A percentile compares a stretch with the other conserved stretches of the same genome.
Conservation (phyloP, 345 rosid genomes). For the Punica granatum region DNA sequence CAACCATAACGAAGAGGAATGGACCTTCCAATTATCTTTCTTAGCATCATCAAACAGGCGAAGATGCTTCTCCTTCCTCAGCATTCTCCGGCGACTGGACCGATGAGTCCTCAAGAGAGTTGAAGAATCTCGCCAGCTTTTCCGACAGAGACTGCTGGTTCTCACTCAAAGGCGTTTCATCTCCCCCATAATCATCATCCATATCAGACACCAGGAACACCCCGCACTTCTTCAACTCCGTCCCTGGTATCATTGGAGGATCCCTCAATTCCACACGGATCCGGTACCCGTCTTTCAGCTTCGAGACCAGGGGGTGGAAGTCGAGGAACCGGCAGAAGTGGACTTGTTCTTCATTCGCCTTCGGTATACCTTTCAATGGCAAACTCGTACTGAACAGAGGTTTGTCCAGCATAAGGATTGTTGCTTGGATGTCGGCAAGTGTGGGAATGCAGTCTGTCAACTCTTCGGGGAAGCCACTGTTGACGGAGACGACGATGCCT, state of each 20-base stretch:
- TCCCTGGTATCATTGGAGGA: constrained; percentile 21
- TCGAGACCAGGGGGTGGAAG: constrained; percentile 23
- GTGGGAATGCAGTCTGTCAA: constrained; percentile 26
- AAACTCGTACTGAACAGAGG: constrained; percentile 4
- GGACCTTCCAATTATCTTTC: no score
- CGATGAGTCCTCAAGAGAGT: constrained; percentile 7
- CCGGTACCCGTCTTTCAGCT: constrained; percentile 26
- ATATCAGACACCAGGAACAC: constrained; percentile 32
- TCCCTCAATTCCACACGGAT: constrained; percentile 20
- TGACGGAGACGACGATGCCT: constrained; percentile 40
- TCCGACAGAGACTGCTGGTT: constrained; percentile 26
- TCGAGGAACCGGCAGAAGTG: constrained; percentile 44
- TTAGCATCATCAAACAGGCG: neutral
- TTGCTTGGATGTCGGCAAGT: constrained; percentile 33
- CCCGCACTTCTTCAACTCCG: constrained; percentile 35
- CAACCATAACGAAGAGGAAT: no score
- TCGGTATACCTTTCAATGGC: constrained; percentile 42
- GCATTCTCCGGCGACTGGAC: no score
- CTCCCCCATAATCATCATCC: constrained; percentile 37
- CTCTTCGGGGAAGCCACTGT: constrained; percentile 20
- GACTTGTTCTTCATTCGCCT: constrained; percentile 35
- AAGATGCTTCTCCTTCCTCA: neutral
- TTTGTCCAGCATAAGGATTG: constrained; percentile 17
- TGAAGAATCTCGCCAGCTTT: constrained; percentile 36
- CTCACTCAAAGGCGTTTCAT: constrained; percentile 29